Conservation (phyloP, 139 green algal species). For the Microglena sp. region DNA sequence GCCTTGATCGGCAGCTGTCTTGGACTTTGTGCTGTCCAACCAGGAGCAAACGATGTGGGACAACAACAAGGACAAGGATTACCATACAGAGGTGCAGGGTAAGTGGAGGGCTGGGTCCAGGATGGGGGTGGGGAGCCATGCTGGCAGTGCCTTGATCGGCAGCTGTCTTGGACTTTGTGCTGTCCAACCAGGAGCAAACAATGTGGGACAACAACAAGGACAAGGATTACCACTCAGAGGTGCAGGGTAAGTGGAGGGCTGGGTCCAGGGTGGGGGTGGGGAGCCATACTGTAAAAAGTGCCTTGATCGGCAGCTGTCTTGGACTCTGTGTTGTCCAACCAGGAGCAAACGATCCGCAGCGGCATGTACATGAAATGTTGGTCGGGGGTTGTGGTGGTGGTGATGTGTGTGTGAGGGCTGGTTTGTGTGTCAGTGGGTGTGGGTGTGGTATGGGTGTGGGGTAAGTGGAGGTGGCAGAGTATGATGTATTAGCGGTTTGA, state of each 20-base stretch:
- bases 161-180: constrained; percentile 69
- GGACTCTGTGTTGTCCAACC: constrained; percentile 72
- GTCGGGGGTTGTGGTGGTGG: too few species aligned
- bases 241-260: constrained; percentile 19
- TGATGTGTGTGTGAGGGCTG: too few species aligned
- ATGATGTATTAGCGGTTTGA: too few species aligned
- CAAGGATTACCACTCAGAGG: constrained; percentile 62
- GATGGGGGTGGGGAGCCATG: not conserved
- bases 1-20: too few species aligned
- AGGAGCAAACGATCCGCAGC: constrained; percentile 26
- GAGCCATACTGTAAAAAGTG: too few species aligned
- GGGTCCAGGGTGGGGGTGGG: too few species aligned
- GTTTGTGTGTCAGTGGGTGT: too few species aligned
- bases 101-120: not conserved
- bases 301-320: too few species aligned
- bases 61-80: constrained; percentile 71
- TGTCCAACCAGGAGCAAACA: constrained; percentile 47
- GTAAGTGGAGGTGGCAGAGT: too few species aligned
- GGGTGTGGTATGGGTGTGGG: too few species aligned
- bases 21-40: constrained; percentile 78
- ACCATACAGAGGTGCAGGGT: too few species aligned
- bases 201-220: constrained; percentile 78
- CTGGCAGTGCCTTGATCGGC: constrained; percentile 50
- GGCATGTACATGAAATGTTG: too few species aligned
- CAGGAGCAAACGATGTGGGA: constrained; percentile 57